These are phyloP conservation scores for Aureobasidium lini DNA, from an alignment of 2,329 filamentous ascomycete genomes.

Conservation along the genomic window DNA sequence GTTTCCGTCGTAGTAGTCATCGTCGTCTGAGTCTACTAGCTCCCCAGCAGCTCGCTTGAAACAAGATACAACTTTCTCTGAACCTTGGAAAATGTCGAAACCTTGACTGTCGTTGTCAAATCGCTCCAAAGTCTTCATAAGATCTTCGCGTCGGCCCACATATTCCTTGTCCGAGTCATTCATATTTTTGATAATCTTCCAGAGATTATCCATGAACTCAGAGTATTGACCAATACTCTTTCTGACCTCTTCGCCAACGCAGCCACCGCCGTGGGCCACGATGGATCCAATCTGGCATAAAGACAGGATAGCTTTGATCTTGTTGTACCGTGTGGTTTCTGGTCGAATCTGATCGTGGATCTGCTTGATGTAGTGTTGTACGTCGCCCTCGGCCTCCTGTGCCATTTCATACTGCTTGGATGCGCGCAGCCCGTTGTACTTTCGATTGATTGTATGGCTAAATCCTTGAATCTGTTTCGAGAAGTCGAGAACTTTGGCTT, in stretches of 20 bases:
- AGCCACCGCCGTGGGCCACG: not conserved
- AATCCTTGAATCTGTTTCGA: not conserved
- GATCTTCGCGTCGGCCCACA: not conserved
- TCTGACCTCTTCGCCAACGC: not conserved
- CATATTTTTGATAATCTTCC: not conserved
- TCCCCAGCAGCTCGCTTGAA: not conserved
- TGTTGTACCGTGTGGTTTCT: not conserved
- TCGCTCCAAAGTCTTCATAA: not conserved
- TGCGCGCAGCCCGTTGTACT: not conserved
- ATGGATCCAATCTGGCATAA: not conserved
- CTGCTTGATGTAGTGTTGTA: not conserved
- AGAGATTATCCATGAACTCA: not conserved
- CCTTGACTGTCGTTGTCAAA: not conserved
- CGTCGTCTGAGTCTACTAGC: not conserved
- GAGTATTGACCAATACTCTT: not conserved
- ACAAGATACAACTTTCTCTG: not conserved
- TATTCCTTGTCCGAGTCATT: not conserved
- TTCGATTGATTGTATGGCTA: not conserved
- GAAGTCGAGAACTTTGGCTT: not conserved
- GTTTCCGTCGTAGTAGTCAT: not conserved
- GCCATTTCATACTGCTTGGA: not conserved
- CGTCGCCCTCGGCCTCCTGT: not conserved
- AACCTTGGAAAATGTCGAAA: not conserved
- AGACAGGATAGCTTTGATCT: not conserved
- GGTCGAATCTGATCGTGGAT: not conserved